Evolutionary conservation across 2,329 filamentous ascomycete species (phyloP).

Genomic region (Bipolaris victoriae): DNA sequence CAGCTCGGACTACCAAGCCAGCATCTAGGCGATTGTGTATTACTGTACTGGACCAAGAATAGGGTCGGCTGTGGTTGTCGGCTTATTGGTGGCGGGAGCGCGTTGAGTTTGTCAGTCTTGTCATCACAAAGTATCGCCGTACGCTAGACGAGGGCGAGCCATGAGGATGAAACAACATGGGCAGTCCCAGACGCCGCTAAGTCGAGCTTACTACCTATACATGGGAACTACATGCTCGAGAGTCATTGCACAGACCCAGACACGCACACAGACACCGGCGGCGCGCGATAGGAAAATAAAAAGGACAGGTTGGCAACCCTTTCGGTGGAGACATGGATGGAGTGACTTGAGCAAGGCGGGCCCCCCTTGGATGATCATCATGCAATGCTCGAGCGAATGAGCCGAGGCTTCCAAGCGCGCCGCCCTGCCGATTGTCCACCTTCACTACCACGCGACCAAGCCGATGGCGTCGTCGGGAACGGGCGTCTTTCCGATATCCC

Average conservation of each 20-base stretch:
- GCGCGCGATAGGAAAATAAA: neutral
- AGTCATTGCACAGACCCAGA: constrained; percentile 14
- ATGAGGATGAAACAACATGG: constrained; percentile 22
- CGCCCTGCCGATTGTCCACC: constrained; percentile 9
- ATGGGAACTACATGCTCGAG: neutral
- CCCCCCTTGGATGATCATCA: no score
- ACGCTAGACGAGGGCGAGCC: constrained; percentile 18
- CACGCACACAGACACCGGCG: constrained; percentile 5
- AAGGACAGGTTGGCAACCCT: constrained; percentile 7
- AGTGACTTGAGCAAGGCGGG: no score
- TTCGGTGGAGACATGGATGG: neutral
- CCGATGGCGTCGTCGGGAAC: neutral
- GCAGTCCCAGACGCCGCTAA: constrained; percentile 19
- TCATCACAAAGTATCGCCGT: constrained; percentile 24
- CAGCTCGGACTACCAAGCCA: constrained; percentile 15
- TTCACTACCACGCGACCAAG: neutral
- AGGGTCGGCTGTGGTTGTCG: constrained; percentile 18
- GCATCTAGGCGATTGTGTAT: constrained; percentile 7
- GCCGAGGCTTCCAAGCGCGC: constrained; percentile 15
- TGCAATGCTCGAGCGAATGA: constrained; percentile 4
- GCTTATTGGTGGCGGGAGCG: constrained; percentile 13
- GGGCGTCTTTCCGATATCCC: neutral
- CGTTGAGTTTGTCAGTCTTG: constrained; percentile 16
- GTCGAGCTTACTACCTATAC: neutral
- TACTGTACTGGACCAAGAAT: constrained; percentile 19